These are phyloP conservation scores for Sporisorium iseilematis-ciliati DNA, from an alignment of 1,284 basidiomycete genomes.

Conservation along the genomic window DNA sequence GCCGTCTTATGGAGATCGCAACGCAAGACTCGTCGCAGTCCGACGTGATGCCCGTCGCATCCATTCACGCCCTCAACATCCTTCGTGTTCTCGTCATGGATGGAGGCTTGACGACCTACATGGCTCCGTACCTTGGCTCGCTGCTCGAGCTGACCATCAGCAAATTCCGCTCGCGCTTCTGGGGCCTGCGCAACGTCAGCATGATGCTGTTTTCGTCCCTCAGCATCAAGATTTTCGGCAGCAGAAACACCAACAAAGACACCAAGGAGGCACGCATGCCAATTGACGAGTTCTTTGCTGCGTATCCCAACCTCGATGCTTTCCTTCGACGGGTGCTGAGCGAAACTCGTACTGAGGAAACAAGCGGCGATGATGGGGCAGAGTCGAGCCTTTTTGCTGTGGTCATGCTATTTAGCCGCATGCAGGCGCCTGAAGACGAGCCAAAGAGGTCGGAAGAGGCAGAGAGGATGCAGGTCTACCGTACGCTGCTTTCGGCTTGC, in stretches of 20 bases:
- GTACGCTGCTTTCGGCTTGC: conserved; percentile 41
- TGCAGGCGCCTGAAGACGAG: conserved; percentile 48
- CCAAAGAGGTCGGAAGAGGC: conserved; percentile 21
- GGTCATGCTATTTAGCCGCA: conserved; percentile 58
- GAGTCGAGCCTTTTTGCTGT: conserved; percentile 60
- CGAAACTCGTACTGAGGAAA: conserved; percentile 7
- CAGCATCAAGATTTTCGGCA: conserved; percentile 63
- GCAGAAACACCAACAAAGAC: conserved; percentile 51
- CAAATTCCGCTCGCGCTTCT: conserved; percentile 67
- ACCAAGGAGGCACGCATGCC: conserved; percentile 43
- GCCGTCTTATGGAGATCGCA: conserved; percentile 45
- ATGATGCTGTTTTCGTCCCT: conserved; percentile 70
- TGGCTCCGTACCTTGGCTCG: conserved; percentile 57
- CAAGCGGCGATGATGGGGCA: conserved; percentile 13
- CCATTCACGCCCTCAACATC: conserved; percentile 70
- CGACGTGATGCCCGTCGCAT: conserved; percentile 42
- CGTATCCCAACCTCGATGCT: conserved; percentile 38
- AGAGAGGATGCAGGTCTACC: conserved; percentile 18
- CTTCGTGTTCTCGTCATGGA: conserved; percentile 65
- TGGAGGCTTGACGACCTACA: conserved; percentile 46
- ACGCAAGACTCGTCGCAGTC: conserved; percentile 19
- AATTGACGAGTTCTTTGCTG: conserved; percentile 54
- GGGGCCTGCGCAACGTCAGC: conserved; percentile 70
- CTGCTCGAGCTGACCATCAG: conserved; percentile 66
- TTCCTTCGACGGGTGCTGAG: conserved; percentile 40